Percentiles rank a stretch among this genome's conserved stretches.
Evolutionary conservation across 495 filamentous ascomycete species (phyloP).

Genomic region (Trichoderma virens): DNA sequence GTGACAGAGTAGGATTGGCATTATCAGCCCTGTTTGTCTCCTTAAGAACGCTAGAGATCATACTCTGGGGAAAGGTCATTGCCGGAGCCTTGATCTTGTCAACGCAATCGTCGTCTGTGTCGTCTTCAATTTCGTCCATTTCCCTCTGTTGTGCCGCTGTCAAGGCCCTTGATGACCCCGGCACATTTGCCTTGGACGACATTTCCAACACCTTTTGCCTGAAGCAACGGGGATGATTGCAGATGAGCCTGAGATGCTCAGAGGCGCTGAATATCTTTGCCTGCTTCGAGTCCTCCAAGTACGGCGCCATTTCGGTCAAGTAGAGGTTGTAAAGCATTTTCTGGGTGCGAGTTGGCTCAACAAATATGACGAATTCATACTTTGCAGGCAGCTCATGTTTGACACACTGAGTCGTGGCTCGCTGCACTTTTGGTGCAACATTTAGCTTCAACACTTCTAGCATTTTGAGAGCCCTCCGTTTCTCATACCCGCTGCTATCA

Average conservation of each 20-base stretch:
- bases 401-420: constrained; percentile 62
- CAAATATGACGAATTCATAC: constrained; percentile 69
- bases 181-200: no score
- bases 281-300: neutral
- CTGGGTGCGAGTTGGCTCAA: constrained; percentile 65
- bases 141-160: neutral
- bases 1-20: constrained; percentile 39
- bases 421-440: constrained; percentile 71
- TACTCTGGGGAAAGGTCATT: constrained; percentile 20
- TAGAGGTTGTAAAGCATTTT: constrained; percentile 53
- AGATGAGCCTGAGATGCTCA: constrained; percentile 53
- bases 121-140: neutral
- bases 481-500: constrained; percentile 50
- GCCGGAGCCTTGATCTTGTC: constrained; percentile 25
- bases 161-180: neutral
- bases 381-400: constrained; percentile 59
- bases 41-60: constrained; percentile 26
- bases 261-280: constrained; percentile 28
- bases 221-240: constrained; percentile 68
- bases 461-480: constrained; percentile 52
- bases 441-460: constrained; percentile 63
- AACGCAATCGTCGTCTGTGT: neutral
- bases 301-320: constrained; percentile 25
- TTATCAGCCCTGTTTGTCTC: constrained; percentile 21
- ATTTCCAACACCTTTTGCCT: constrained; percentile 31